Conservation (phyloP, 2,329 filamentous ascomycete genomes). For the Diaporthe sp. region DNA sequence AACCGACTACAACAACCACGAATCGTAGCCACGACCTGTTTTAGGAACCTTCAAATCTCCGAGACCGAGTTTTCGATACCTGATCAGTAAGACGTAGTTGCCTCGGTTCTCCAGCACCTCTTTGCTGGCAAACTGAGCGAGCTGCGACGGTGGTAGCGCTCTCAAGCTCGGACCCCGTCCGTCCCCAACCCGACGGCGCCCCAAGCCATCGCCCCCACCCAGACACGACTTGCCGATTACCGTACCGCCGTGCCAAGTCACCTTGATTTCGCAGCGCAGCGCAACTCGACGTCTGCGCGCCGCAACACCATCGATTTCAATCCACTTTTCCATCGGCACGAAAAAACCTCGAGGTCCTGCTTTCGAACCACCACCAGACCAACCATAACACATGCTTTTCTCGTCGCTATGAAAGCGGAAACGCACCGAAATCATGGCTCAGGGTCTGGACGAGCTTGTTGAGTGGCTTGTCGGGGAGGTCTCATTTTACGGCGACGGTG, state of each 20-base stretch:
- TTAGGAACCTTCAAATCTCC: neutral
- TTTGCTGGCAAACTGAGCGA: neutral
- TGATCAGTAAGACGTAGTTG: neutral
- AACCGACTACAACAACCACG: neutral
- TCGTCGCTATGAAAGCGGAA: conserved; percentile 43
- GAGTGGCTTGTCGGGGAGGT: conserved; percentile 61
- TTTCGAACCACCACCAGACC: conserved; percentile 43
- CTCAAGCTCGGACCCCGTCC: neutral
- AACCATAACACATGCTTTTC: conserved; percentile 43
- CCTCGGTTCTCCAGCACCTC: neutral
- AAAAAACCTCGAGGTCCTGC: conserved; percentile 40
- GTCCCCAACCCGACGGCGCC: conserved; percentile 18
- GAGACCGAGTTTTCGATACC: too few species aligned
- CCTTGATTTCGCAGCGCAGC: conserved; percentile 4
- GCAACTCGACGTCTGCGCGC: conserved; percentile 5
- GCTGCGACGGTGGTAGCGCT: neutral
- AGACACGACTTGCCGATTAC: neutral
- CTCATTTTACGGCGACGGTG: conserved; percentile 60
- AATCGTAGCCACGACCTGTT: neutral
- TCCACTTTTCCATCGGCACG: conserved; percentile 26
- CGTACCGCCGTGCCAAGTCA: conserved; percentile 14
- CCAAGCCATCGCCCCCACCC: neutral
- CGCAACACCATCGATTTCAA: conserved; percentile 27
- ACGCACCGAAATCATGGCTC: conserved; percentile 50
- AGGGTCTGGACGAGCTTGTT: conserved; percentile 60